These are phyloP conservation scores for Lactarius hatsudake DNA, from an alignment of 768 basidiomycete species.

Conservation along the genomic window DNA sequence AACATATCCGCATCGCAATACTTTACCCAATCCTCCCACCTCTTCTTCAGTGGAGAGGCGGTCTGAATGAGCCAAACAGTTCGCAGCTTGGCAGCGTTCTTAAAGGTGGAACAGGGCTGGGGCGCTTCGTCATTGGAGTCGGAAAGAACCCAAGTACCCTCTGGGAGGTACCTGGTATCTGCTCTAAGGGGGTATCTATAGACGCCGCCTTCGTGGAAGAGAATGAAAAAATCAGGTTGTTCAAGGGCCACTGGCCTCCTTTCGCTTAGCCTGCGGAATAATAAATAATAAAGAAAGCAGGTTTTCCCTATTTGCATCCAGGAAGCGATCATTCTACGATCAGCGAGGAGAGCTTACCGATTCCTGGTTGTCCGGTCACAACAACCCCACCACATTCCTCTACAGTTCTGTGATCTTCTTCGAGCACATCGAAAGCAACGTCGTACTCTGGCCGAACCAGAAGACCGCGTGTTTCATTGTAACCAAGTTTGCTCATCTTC, in stretches of 20 bases:
- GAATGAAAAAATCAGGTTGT: too few species aligned
- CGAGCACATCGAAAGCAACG: too few species aligned
- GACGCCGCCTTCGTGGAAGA: too few species aligned
- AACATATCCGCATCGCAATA: too few species aligned
- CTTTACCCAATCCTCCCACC: accelerated
- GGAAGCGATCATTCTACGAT: not conserved
- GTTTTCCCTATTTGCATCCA: not conserved
- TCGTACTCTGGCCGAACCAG: not conserved
- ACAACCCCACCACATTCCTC: not conserved
- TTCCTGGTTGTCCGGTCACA: not conserved
- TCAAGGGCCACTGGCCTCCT: too few species aligned
- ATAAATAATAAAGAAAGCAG: not conserved
- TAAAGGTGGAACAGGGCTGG: too few species aligned
- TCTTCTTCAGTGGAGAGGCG: too few species aligned
- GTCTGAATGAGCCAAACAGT: too few species aligned
- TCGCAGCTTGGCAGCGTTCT: too few species aligned
- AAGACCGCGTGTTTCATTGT: not conserved
- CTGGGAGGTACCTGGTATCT: too few species aligned
- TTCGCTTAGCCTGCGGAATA: not conserved
- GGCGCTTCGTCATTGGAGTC: accelerated
- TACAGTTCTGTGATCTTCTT: not conserved
- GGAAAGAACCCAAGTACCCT: too few species aligned
- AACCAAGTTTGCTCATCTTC: not conserved
- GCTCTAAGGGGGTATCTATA: too few species aligned
- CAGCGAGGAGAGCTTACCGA: not conserved